phyloP scores from a whole-genome alignment of 2,329 filamentous ascomycete genomes.

The Parastagonospora nodorum region DNA sequence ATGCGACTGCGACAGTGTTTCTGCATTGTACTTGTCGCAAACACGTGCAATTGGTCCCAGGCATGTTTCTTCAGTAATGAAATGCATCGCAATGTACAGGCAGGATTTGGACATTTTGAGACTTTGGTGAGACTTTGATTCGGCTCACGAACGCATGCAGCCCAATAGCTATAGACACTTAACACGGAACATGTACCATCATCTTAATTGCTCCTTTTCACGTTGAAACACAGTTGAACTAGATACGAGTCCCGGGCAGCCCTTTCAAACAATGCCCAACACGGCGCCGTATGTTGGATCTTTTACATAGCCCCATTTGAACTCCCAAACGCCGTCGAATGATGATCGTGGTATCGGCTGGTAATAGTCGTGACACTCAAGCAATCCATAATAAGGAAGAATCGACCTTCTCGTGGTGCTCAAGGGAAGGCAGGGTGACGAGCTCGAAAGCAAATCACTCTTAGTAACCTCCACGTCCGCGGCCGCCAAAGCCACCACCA shows the following conservation, averaged over 20 bases:
- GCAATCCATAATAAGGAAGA: conserved; percentile 21
- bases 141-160: no score
- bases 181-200: no score
- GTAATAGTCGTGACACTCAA: conserved; percentile 27
- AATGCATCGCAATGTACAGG: not conserved
- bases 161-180: no score
- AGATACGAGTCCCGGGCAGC: not conserved
- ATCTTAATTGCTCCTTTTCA: not conserved
- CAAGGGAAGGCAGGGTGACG: conserved; percentile 1
- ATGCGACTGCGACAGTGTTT: conserved; percentile 3
- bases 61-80: no score
- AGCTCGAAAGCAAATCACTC: conserved; percentile 12
- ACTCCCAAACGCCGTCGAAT: conserved; percentile 41
- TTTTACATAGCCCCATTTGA: conserved; percentile 30
- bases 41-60: no score
- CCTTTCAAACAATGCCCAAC: conserved; percentile 7
- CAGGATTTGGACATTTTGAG: no score
- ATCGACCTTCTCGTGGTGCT: conserved; percentile 12
- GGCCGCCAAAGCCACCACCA: conserved; percentile 28
- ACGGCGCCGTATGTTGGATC: conserved; percentile 33
- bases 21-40: not conserved
- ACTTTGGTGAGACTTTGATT: no score
- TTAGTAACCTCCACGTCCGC: conserved; percentile 41
- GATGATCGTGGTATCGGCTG: conserved; percentile 42
- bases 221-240: not conserved